phyloP scores from a whole-genome alignment of 2,329 filamentous ascomycete species.

The Fusarium sp. region DNA sequence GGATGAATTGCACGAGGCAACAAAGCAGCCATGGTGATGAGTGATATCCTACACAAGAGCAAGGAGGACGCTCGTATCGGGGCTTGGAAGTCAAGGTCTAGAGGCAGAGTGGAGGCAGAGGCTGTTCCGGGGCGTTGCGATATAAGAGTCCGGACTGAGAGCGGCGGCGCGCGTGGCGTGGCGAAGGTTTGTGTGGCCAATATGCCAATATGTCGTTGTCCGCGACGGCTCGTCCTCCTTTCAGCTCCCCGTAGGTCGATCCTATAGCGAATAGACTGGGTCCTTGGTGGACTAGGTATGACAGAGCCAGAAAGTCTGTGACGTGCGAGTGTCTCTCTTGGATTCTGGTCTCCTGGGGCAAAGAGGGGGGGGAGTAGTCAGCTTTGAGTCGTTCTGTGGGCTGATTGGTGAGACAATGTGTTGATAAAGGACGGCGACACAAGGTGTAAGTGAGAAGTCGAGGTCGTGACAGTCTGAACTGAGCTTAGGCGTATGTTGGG shows the following conservation, averaged over 20 bases:
- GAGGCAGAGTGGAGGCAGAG: slow-evolving; percentile 28
- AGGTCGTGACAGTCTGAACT: slow-evolving; percentile 12
- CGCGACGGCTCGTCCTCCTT: slow-evolving; percentile 28
- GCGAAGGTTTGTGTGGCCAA: slow-evolving; percentile 43
- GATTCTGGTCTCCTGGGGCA: slow-evolving; percentile 25
- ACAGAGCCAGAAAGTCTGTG: slow-evolving; percentile 25
- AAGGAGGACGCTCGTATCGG: slow-evolving; percentile 17
- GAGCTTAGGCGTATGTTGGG: slow-evolving; percentile 3
- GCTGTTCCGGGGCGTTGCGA: slow-evolving; percentile 39
- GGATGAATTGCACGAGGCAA: slow-evolving; percentile 35
- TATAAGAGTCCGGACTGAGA: slow-evolving; percentile 44
- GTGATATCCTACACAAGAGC: slow-evolving; percentile 8
- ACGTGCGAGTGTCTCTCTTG: slow-evolving; percentile 36
- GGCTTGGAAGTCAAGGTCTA: slow-evolving; percentile 13
- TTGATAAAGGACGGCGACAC: slow-evolving; percentile 36
- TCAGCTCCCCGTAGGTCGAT: slow-evolving; percentile 37
- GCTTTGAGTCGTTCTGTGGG: slow-evolving; percentile 30
- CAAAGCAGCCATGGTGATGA: slow-evolving; percentile 39
- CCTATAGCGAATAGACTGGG: slow-evolving; percentile 13
- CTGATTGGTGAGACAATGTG: slow-evolving; percentile 44
- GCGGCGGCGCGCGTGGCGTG: slow-evolving; percentile 41
- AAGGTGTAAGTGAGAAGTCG: slow-evolving; percentile 28
- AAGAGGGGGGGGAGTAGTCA: slow-evolving; percentile 33
- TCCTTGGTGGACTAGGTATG: slow-evolving; percentile 17
- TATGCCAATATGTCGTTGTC: slow-evolving; percentile 39